Percentiles rank a stretch among this genome's conserved stretches.
Evolutionary conservation across 73 alveolate species (phyloP).

Genomic region (Symbiodinium pilosum): DNA sequence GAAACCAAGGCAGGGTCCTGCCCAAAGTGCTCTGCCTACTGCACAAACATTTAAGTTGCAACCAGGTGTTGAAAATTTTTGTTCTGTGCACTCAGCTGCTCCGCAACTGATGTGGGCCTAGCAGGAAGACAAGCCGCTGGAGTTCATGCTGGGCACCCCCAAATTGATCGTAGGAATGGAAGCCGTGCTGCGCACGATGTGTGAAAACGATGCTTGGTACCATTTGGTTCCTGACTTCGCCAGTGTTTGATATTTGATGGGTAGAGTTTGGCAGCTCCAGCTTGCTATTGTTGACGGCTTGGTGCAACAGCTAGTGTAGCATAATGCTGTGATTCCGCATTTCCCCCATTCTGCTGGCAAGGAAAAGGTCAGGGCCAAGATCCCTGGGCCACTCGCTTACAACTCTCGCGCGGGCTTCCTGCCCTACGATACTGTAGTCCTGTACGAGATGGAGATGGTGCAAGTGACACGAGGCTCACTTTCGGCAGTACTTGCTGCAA

Average conservation of each 20-base stretch:
- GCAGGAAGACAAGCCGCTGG: slow-evolving; percentile 61
- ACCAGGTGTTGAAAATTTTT: too few relatives aligned
- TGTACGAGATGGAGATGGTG: slow-evolving; percentile 57
- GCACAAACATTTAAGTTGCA: too few relatives aligned
- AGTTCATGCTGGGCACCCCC: slow-evolving; percentile 71
- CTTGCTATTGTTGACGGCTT: neutral
- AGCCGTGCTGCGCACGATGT: slow-evolving; percentile 60
- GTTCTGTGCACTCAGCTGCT: too few relatives aligned
- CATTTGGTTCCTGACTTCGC: neutral
- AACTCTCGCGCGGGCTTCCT: slow-evolving; percentile 38
- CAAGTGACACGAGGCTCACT: slow-evolving; percentile 49
- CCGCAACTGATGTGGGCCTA: neutral
- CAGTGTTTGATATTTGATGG: neutral
- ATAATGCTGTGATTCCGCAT: too few relatives aligned
- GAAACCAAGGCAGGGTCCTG: slow-evolving; percentile 21
- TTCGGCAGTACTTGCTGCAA: neutral
- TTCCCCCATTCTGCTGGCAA: neutral
- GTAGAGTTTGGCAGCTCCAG: neutral
- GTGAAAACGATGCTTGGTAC: slow-evolving; percentile 25
- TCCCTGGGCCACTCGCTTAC: slow-evolving; percentile 73
- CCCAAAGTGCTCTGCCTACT: too few relatives aligned
- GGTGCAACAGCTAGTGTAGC: too few relatives aligned
- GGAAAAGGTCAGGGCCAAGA: slow-evolving; percentile 84
- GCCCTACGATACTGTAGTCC: slow-evolving; percentile 64
- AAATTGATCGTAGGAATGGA: slow-evolving; percentile 57